Conservation (phyloP, 345 rosid genomes). For the Odontarrhena argentea region DNA sequence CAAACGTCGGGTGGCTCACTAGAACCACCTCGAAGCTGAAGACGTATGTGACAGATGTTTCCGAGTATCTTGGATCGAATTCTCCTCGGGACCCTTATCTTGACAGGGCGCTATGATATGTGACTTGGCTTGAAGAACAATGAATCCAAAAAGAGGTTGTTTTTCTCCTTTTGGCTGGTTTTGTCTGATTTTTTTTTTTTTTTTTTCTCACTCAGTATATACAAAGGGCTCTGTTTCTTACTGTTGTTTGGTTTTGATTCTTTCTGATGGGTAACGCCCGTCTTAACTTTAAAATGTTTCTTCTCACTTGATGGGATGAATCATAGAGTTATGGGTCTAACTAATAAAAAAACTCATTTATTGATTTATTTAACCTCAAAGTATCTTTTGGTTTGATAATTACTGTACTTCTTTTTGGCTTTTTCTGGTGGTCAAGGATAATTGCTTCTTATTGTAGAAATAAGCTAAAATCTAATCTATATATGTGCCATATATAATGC, state of each 20-base stretch:
- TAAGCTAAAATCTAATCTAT: too few relatives aligned
- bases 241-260: slow-evolving; percentile 17
- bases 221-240: slow-evolving; percentile 19
- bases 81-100: slow-evolving; percentile 67
- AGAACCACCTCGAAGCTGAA: slow-evolving; percentile 87
- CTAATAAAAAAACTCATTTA: slow-evolving; percentile 7
- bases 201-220: slow-evolving; percentile 11
- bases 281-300: slow-evolving; percentile 7
- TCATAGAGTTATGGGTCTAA: neutral
- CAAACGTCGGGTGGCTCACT: slow-evolving; percentile 74
- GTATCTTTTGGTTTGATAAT: slow-evolving; percentile 33
- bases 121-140: slow-evolving; percentile 11
- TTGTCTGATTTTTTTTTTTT: neutral
- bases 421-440: too few relatives aligned
- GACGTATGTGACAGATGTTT: slow-evolving; percentile 48
- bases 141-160: slow-evolving; percentile 9
- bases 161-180: slow-evolving; percentile 26
- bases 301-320: neutral
- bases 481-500: too few relatives aligned
- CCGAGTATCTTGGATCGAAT: slow-evolving; percentile 49
- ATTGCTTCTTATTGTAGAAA: too few relatives aligned
- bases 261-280: slow-evolving; percentile 29
- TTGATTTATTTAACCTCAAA: slow-evolving; percentile 11
- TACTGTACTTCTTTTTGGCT: too few relatives aligned
- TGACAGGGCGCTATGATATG: slow-evolving; percentile 60